These are phyloP conservation scores for Pseudogymnoascus sp. DNA, from an alignment of 2,329 filamentous ascomycete species.

Conservation along the genomic window DNA sequence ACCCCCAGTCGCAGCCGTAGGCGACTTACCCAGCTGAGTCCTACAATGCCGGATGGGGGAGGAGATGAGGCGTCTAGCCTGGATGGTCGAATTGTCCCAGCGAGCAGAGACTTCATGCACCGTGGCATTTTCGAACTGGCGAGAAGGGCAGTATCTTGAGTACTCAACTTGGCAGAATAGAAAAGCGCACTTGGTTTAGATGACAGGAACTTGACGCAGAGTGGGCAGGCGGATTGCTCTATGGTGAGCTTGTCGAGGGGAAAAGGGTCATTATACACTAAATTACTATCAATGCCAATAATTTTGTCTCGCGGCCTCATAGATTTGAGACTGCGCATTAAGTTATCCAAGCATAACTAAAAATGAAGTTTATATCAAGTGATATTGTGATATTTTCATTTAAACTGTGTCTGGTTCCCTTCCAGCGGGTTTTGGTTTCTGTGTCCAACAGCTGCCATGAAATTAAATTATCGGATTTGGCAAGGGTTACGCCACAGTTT, in stretches of 20 bases:
- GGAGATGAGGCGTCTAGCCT: too few species aligned
- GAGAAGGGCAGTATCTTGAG: too few species aligned
- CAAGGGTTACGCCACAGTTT: neutral
- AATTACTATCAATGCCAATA: too few species aligned
- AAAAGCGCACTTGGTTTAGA: too few species aligned
- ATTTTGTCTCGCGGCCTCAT: neutral
- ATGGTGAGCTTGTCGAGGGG: neutral
- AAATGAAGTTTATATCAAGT: neutral
- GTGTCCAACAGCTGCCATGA: neutral
- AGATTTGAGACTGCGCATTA: neutral
- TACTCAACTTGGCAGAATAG: too few species aligned
- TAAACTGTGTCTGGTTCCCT: neutral
- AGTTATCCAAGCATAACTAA: neutral
- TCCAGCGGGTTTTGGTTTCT: neutral
- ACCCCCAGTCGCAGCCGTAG: neutral
- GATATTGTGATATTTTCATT: too few species aligned
- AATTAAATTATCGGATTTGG: neutral
- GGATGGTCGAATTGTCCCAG: too few species aligned
- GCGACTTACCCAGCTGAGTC: neutral
- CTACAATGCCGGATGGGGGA: neutral
- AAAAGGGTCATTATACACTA: neutral
- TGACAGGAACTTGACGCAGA: neutral
- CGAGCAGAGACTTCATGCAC: too few species aligned
- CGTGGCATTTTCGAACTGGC: too few species aligned
- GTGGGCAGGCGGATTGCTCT: neutral